Percentiles rank a stretch among this genome's conserved stretches.
These are phyloP conservation scores for Catenaria anguillulae DNA, from an alignment of 371 early-diverging fungal species.

Conservation along the genomic window DNA sequence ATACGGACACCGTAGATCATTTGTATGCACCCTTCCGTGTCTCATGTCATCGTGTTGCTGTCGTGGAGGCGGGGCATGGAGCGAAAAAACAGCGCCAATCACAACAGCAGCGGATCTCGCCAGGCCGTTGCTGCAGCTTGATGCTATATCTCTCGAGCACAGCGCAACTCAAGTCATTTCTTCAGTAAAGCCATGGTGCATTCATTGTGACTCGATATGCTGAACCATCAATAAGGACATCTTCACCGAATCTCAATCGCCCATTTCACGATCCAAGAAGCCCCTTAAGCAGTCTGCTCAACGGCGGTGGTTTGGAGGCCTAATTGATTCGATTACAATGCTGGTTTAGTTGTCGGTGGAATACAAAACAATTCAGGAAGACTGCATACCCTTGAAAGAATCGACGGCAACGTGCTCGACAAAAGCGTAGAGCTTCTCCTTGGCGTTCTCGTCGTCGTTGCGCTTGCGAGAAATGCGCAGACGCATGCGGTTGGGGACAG, in stretches of 20 bases:
- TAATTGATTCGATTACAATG: too few species aligned
- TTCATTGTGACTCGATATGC: too few species aligned
- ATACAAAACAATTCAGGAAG: neutral
- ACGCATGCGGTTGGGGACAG: constrained; percentile 80
- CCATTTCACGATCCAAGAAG: too few species aligned
- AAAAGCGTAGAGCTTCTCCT: constrained; percentile 84
- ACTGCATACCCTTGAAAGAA: constrained; percentile 57
- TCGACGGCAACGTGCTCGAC: constrained; percentile 71
- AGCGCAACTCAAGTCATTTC: too few species aligned
- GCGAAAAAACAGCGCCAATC: neutral
- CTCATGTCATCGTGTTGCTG: neutral
- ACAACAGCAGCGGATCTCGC: too few species aligned
- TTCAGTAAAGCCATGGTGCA: too few species aligned
- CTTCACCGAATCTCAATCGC: too few species aligned
- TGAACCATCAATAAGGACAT: too few species aligned
- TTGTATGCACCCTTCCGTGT: neutral
- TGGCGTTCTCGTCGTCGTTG: constrained; percentile 85
- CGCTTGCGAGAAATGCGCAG: constrained; percentile 80
- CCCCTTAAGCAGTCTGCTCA: too few species aligned
- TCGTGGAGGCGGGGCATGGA: neutral
- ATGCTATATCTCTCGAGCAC: too few species aligned
- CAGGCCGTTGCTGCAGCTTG: too few species aligned
- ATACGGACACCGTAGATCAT: neutral
- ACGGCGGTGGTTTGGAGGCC: too few species aligned
- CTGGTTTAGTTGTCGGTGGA: constrained; percentile 19